phyloP scores from a whole-genome alignment of 1,139 yeast species.

The Pichia sp. region DNA sequence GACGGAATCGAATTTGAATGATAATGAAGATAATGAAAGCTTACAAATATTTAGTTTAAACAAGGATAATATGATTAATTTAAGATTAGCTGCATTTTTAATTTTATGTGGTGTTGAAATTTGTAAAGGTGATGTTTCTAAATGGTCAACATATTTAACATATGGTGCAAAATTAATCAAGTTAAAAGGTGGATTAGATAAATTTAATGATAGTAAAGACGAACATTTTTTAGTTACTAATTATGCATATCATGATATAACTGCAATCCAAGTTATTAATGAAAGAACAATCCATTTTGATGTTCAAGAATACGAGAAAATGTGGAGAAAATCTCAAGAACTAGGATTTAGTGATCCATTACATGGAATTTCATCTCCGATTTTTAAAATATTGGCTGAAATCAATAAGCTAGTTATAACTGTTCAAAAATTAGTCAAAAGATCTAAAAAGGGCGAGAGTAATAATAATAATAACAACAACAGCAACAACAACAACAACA shows the following conservation, averaged over 20 bases:
- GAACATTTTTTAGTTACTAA: conserved; percentile 73
- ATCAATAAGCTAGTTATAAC: conserved; percentile 52
- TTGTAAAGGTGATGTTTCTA: conserved; percentile 66
- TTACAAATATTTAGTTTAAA: conserved; percentile 13
- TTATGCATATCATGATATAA: conserved; percentile 74
- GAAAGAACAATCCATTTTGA: conserved; percentile 55
- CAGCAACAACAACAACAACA: no score
- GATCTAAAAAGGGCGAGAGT: conserved; percentile 34
- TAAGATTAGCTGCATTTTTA: conserved; percentile 57
- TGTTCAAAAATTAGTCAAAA: conserved; percentile 12
- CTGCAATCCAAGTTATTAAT: conserved; percentile 50
- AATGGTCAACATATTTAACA: conserved; percentile 57
- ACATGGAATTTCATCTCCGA: conserved; percentile 64
- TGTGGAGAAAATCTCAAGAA: conserved; percentile 36
- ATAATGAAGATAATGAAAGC: conserved; percentile 7
- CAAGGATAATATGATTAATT: conserved; percentile 28
- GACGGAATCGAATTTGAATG: conserved; percentile 12
- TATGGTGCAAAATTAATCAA: conserved; percentile 56
- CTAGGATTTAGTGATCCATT: conserved; percentile 52
- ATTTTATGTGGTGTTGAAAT: conserved; percentile 68
- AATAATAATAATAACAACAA: conserved; percentile 21
- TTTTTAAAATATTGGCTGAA: conserved; percentile 61
- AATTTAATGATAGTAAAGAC: conserved; percentile 43
- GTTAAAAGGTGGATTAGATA: conserved; percentile 50
- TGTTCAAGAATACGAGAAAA: conserved; percentile 47